Evolutionary conservation across 2,329 filamentous ascomycete genomes (phyloP).

Genomic region (Sphaerostilbella broomeana): DNA sequence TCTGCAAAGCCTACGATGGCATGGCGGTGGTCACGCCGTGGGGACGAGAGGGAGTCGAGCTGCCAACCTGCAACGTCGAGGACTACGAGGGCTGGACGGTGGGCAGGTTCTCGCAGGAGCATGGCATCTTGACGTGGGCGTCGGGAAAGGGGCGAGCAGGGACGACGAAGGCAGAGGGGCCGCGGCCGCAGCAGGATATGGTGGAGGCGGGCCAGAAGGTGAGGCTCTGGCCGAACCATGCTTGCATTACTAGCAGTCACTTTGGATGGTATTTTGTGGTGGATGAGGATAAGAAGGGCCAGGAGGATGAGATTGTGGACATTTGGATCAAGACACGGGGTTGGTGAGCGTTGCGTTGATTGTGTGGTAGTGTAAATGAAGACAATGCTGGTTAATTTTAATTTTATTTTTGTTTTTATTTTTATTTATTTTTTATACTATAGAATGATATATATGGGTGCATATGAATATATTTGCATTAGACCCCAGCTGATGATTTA

Average conservation of each 20-base stretch:
- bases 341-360: too few species aligned
- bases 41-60: conserved; percentile 28
- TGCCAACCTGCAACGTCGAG: conserved; percentile 25
- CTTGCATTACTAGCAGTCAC: conserved; percentile 66
- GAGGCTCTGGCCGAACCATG: conserved; percentile 72
- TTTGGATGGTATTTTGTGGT: conserved; percentile 70
- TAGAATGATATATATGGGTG: too few species aligned
- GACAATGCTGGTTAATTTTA: too few species aligned
- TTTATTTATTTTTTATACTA: too few species aligned
- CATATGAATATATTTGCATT: too few species aligned
- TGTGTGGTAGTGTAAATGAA: too few species aligned
- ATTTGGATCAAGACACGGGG: conserved; percentile 48
- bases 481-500: too few species aligned
- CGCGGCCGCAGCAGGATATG: conserved; percentile 21
- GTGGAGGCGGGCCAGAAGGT: conserved; percentile 59
- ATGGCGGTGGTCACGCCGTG: conserved; percentile 65
- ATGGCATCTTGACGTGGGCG: conserved; percentile 61
- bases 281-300: conserved; percentile 50
- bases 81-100: conserved; percentile 58
- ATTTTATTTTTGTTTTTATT: too few species aligned
- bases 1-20: conserved; percentile 63
- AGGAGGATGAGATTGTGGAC: conserved; percentile 60
- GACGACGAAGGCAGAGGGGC: conserved; percentile 17
- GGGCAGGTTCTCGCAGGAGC: conserved; percentile 68
- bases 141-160: conserved; percentile 14